Percentiles rank a stretch among this genome's conserved stretches.
phyloP scores from a whole-genome alignment of 2,329 filamentous ascomycete genomes.

The Plenodomus biglobosus region DNA sequence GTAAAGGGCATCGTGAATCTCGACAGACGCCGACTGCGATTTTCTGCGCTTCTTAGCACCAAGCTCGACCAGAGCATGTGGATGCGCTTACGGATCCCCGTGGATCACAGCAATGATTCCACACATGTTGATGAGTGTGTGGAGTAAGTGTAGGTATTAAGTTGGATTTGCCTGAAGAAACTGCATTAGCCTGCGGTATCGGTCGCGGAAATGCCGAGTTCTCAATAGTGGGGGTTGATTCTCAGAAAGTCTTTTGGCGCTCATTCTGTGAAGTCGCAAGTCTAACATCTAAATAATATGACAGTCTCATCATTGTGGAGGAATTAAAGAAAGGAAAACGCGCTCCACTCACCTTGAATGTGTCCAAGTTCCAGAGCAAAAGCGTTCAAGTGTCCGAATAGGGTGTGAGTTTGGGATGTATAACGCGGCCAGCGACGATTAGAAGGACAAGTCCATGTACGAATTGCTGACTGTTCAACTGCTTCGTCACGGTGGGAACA shows the following conservation, averaged over 20 bases:
- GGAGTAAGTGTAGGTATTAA: neutral
- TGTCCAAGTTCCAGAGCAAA: neutral
- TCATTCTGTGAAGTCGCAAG: conserved; percentile 43
- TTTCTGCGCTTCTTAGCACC: conserved; percentile 26
- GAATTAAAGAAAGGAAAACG: neutral
- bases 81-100: conserved; percentile 40
- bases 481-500: conserved; percentile 11
- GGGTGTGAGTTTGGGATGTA: conserved; percentile 7
- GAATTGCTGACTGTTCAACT: neutral
- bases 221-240: conserved; percentile 19
- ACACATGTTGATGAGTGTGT: conserved; percentile 47
- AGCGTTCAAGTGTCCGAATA: conserved; percentile 7
- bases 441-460: conserved; percentile 11
- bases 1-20: conserved; percentile 49
- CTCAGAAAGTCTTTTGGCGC: conserved; percentile 44
- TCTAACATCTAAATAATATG: conserved; percentile 45
- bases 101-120: conserved; percentile 56
- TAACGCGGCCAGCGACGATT: conserved; percentile 17
- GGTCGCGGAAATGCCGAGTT: conserved; percentile 14
- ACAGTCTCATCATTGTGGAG: conserved; percentile 39
- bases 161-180: conserved; percentile 13
- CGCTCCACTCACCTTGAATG: conserved; percentile 16
- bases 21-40: conserved; percentile 45
- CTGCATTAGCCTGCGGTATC: conserved; percentile 25
- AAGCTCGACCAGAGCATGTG: conserved; percentile 4